phyloP scores from a whole-genome alignment of 768 basidiomycete species.

The Rhodosporidiobolus odoratus region DNA sequence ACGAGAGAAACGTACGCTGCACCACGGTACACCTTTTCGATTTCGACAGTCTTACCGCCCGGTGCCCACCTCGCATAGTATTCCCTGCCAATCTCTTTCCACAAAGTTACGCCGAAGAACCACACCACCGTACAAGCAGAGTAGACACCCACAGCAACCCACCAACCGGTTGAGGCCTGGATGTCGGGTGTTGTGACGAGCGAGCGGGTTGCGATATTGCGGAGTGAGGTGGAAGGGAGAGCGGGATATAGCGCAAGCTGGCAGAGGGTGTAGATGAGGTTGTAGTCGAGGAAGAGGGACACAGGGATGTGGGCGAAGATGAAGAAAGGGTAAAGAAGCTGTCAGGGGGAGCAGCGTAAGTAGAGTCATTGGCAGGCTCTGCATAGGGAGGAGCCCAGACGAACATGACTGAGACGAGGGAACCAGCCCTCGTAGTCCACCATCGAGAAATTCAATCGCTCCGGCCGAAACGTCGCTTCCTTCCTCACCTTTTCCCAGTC shows the following conservation, averaged over 20 bases:
- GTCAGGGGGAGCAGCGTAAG: not conserved
- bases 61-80: constrained; percentile 8
- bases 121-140: constrained; percentile 18
- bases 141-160: constrained; percentile 29
- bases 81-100: constrained; percentile 6
- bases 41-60: constrained; percentile 5
- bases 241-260: constrained; percentile 27
- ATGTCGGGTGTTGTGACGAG: constrained; percentile 18
- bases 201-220: constrained; percentile 5
- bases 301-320: constrained; percentile 26
- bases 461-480: constrained; percentile 9
- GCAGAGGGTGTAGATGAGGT: constrained; percentile 26
- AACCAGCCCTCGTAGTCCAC: constrained; percentile 24
- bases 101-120: constrained; percentile 7
- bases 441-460: constrained; percentile 20
- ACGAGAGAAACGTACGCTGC: constrained; percentile 18
- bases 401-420: constrained; percentile 19
- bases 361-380: not conserved
- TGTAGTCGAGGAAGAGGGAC: constrained; percentile 36
- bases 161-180: constrained; percentile 13
- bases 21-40: constrained; percentile 28
- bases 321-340: constrained; percentile 30
- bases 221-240: not conserved
- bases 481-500: constrained; percentile 20
- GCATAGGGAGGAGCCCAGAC: not conserved